Evolutionary conservation across 2,329 filamentous ascomycete species (phyloP).

Genomic region (Phoma sp.): DNA sequence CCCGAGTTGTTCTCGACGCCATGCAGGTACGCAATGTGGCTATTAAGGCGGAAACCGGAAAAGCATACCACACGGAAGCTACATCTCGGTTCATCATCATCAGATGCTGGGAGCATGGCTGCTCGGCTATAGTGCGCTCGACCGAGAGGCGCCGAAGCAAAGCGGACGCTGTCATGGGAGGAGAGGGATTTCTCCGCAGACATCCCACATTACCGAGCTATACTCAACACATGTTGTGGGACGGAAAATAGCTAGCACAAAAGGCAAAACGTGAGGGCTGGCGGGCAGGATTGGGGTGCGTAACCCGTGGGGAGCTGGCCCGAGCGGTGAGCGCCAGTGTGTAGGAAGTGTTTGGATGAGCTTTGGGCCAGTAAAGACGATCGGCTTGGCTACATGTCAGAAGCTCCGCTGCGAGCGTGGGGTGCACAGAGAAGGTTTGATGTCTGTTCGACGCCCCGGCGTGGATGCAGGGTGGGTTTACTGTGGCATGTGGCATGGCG

Average conservation of each 20-base stretch:
- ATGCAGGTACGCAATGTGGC: conserved; percentile 16
- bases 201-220: conserved; percentile 18
- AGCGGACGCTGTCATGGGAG: conserved; percentile 14
- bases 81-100: conserved; percentile 15
- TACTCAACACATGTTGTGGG: conserved; percentile 10
- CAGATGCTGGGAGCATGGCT: conserved; percentile 5
- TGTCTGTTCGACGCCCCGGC: conserved; percentile 24
- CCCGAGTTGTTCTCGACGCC: conserved; percentile 14
- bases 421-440: conserved; percentile 28
- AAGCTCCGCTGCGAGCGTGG: conserved; percentile 26
- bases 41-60: conserved; percentile 8
- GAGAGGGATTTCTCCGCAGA: conserved; percentile 18
- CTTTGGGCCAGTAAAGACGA: conserved; percentile 19
- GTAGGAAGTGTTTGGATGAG: conserved; percentile 22
- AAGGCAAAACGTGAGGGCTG: conserved; percentile 9
- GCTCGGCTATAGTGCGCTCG: conserved; percentile 7
- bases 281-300: conserved; percentile 7
- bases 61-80: conserved; percentile 4
- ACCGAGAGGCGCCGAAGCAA: conserved; percentile 20
- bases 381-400: conserved; percentile 22
- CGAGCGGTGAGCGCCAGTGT: conserved; percentile 17
- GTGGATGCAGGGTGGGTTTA: conserved; percentile 8
- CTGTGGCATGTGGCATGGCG: conserved; percentile 15
- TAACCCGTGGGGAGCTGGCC: conserved; percentile 13
- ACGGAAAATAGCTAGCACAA: conserved; percentile 13